Evolutionary conservation across 2,329 filamentous ascomycete genomes (phyloP).

Genomic region (Pseudogymnoascus sp.): DNA sequence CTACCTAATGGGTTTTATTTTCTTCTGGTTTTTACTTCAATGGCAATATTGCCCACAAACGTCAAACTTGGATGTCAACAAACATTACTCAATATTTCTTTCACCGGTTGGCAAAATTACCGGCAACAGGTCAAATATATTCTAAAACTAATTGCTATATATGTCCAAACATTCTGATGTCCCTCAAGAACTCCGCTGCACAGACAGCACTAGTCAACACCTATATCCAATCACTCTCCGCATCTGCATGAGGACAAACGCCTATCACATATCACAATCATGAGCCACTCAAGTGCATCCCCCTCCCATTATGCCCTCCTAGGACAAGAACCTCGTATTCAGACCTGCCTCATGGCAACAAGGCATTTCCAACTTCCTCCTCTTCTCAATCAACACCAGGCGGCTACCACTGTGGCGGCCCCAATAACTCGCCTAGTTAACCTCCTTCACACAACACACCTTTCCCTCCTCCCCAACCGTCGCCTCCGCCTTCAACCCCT

Average conservation of each 20-base stretch:
- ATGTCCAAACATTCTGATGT: background rate
- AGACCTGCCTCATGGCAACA: background rate
- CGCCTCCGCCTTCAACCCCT: conserved; percentile 18
- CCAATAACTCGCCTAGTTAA: conserved; percentile 15
- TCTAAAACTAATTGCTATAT: background rate
- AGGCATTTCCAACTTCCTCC: background rate
- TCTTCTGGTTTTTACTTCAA: background rate
- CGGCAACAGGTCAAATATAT: background rate
- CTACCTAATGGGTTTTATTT: background rate
- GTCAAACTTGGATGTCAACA: background rate
- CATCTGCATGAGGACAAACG: background rate
- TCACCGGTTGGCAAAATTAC: background rate
- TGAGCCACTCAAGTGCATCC: background rate
- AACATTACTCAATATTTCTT: background rate
- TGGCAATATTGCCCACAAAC: background rate
- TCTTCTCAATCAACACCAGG: background rate
- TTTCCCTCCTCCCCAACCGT: conserved; percentile 17
- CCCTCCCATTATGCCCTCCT: background rate
- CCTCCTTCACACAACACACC: conserved; percentile 22
- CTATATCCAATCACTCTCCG: background rate
- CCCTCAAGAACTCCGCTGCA: background rate
- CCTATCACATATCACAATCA: conserved; percentile 2
- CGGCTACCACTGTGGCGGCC: no score
- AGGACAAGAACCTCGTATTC: background rate
- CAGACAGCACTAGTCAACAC: background rate